Evolutionary conservation across 2,329 filamentous ascomycete species (phyloP).

Genomic region (Fusarium longipes): DNA sequence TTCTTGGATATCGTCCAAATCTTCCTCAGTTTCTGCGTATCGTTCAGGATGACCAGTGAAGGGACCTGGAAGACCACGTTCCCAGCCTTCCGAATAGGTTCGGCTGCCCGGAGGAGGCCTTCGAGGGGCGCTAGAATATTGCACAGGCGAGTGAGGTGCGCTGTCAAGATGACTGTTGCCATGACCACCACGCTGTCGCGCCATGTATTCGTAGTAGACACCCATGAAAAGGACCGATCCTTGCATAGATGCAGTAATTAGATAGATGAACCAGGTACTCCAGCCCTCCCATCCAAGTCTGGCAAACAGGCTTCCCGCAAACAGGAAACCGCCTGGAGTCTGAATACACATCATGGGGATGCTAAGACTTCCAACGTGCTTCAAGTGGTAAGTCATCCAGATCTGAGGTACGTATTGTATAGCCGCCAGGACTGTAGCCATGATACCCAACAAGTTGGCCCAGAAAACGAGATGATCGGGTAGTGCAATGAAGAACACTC

Average conservation of each 20-base stretch:
- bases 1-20: slow-evolving; percentile 62
- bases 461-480: slow-evolving; percentile 76
- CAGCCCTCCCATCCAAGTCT: slow-evolving; percentile 85
- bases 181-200: slow-evolving; percentile 50
- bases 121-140: slow-evolving; percentile 45
- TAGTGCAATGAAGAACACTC: slow-evolving; percentile 72
- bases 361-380: slow-evolving; percentile 89
- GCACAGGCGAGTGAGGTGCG: slow-evolving; percentile 46
- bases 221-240: slow-evolving; percentile 83
- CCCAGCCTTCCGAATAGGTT: slow-evolving; percentile 63
- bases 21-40: slow-evolving; percentile 63
- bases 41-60: slow-evolving; percentile 64
- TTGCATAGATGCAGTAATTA: slow-evolving; percentile 87
- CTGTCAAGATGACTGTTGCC: slow-evolving; percentile 39
- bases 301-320: slow-evolving; percentile 83
- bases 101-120: slow-evolving; percentile 54
- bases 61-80: slow-evolving; percentile 62
- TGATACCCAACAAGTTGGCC: slow-evolving; percentile 87
- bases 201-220: slow-evolving; percentile 75
- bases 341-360: slow-evolving; percentile 99
- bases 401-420: slow-evolving; percentile 97
- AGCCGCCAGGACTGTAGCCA: slow-evolving; percentile 80
- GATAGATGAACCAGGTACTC: slow-evolving; percentile 95
- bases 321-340: slow-evolving; percentile 91
- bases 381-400: slow-evolving; percentile 85